Evolutionary conservation across 768 basidiomycete species (phyloP).

Genomic region (Rhizopogon vesiculosus): DNA sequence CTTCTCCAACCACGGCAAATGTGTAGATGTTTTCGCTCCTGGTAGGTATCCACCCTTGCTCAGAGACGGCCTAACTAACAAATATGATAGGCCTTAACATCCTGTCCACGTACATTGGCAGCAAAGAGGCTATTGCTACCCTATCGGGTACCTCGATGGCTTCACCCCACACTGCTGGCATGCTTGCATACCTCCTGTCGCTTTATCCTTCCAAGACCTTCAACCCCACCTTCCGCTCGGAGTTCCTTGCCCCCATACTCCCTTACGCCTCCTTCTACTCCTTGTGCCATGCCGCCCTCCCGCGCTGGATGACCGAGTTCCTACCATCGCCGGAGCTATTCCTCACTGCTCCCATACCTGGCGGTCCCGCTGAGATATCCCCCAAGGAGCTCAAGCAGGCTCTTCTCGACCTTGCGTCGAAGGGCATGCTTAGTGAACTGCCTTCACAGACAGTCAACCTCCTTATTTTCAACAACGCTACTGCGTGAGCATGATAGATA

Average conservation of each 20-base stretch:
- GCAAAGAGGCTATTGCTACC: constrained; percentile 55
- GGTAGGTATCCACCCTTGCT: constrained; percentile 32
- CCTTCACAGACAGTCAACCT: constrained; percentile 59
- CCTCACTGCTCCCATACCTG: constrained; percentile 38
- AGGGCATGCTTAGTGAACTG: constrained; percentile 40
- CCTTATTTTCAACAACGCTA: constrained; percentile 81
- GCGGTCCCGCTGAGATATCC: constrained; percentile 38
- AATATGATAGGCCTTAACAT: constrained; percentile 66
- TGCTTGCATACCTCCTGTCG: constrained; percentile 89
- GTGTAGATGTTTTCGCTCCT: constrained; percentile 92
- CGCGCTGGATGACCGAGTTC: constrained; percentile 52
- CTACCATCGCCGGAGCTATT: constrained; percentile 51
- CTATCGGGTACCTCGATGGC: constrained; percentile 95
- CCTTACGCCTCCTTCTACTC: constrained; percentile 46
- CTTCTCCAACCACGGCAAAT: constrained; percentile 89
- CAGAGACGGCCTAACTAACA: not conserved
- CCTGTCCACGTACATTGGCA: constrained; percentile 78
- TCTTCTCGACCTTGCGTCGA: constrained; percentile 55
- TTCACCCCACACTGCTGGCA: constrained; percentile 86
- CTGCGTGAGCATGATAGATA: constrained; percentile 19
- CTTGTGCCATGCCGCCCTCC: constrained; percentile 49
- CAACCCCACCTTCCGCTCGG: constrained; percentile 41
- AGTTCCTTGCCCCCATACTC: constrained; percentile 32
- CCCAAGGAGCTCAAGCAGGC: constrained; percentile 77
- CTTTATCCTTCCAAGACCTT: constrained; percentile 71